Percentiles rank a stretch among this genome's conserved stretches.
Evolutionary conservation across 306 rosid species (phyloP).

Genomic region (Adenanthera pavonina): DNA sequence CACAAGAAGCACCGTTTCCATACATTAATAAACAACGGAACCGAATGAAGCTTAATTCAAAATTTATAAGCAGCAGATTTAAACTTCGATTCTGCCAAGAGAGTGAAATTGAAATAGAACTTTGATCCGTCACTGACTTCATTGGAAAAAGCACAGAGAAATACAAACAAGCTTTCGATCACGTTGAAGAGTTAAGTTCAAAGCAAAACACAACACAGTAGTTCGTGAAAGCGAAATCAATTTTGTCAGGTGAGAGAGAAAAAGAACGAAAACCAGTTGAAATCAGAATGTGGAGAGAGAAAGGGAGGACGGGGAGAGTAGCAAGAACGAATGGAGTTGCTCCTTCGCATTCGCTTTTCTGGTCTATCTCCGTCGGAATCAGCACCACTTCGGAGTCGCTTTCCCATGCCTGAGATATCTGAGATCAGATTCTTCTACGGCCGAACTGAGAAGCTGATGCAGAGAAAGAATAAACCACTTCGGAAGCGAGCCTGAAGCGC

Average conservation of each 20-base stretch:
- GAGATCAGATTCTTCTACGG: neutral
- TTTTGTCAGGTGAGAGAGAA: conserved; percentile 6
- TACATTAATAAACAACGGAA: neutral
- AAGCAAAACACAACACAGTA: neutral
- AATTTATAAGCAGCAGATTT: neutral
- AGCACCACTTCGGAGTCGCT: neutral
- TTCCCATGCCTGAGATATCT: conserved; percentile 4
- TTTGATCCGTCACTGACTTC: neutral
- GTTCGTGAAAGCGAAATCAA: neutral
- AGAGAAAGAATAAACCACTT: neutral
- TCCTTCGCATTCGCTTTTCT: conserved; percentile 32
- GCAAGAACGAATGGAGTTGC: conserved; percentile 61
- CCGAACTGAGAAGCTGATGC: neutral
- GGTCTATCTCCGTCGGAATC: neutral
- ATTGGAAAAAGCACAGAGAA: neutral
- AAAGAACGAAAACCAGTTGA: conserved; percentile 44
- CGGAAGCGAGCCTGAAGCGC: neutral
- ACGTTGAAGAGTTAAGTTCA: conserved; percentile 5
- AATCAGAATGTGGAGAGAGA: conserved; percentile 52
- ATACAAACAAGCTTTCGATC: neutral
- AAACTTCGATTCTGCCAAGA: neutral
- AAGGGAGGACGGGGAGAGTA: conserved; percentile 61
- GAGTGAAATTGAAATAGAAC: neutral
- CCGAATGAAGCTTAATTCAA: neutral
- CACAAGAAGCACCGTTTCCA: neutral